phyloP scores from a whole-genome alignment of 257 asterid genomes.

The Paraleonurus japonicus region DNA sequence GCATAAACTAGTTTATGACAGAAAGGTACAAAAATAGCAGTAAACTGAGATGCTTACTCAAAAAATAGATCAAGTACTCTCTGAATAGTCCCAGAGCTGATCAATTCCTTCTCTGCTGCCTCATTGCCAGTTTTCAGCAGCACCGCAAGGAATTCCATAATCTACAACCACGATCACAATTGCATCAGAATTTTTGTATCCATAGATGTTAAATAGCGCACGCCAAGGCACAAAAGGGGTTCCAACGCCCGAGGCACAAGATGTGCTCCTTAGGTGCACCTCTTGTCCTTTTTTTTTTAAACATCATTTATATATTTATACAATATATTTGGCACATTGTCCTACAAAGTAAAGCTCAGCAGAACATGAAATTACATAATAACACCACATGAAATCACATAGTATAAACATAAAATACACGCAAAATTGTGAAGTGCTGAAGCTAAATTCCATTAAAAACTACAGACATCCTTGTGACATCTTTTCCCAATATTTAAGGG shows the following conservation, averaged over 20 bases:
- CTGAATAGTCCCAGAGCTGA: slow-evolving; percentile 78
- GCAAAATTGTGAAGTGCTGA: too few relatives aligned
- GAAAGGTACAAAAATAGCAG: neutral
- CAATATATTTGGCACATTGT: too few relatives aligned
- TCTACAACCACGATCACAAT: slow-evolving; percentile 40
- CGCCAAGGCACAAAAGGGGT: too few relatives aligned
- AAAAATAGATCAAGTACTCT: slow-evolving; percentile 84
- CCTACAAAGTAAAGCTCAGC: too few relatives aligned
- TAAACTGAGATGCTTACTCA: slow-evolving; percentile 53
- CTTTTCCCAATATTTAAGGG: neutral
- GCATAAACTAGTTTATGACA: slow-evolving; percentile 6
- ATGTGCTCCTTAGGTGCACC: too few relatives aligned
- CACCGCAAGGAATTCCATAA: slow-evolving; percentile 83
- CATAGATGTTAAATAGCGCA: too few relatives aligned
- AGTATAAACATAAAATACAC: too few relatives aligned
- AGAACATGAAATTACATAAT: too few relatives aligned
- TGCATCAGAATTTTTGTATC: neutral
- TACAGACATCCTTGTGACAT: neutral
- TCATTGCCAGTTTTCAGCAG: slow-evolving; percentile 80
- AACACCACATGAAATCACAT: too few relatives aligned
- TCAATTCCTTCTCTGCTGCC: slow-evolving; percentile 73
- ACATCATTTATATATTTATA: too few relatives aligned
- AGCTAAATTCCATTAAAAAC: slow-evolving; percentile 5
- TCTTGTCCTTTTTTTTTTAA: too few relatives aligned
- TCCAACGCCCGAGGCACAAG: too few relatives aligned